A percentile compares a stretch with the other conserved stretches of the same genome.
Conservation (phyloP, 2,329 filamentous ascomycete genomes). For the Diplodia sapinea region DNA sequence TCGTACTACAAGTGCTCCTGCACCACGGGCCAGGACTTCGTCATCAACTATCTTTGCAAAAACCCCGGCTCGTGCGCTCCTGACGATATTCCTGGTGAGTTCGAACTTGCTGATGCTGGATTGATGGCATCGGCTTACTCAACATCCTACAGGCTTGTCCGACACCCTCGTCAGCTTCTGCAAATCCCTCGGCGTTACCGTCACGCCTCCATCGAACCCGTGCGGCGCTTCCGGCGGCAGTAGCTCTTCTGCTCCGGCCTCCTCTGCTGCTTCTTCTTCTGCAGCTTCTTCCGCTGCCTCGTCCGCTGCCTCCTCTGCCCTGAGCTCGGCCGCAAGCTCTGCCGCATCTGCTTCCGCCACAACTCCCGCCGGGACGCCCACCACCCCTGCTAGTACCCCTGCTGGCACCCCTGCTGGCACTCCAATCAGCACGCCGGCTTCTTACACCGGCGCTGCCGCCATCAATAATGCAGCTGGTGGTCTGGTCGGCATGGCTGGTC, state of each 20-base stretch:
- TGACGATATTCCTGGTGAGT: constrained; percentile 16
- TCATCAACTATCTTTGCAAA: constrained; percentile 20
- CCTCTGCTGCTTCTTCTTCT: background rate
- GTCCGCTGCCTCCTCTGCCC: background rate
- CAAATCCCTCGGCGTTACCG: constrained; percentile 24
- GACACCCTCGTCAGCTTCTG: constrained; percentile 26
- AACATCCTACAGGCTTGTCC: background rate
- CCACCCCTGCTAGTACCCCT: background rate
- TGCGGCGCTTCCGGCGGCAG: constrained; percentile 16
- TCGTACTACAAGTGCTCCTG: constrained; percentile 31
- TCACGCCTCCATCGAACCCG: constrained; percentile 17
- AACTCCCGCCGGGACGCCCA: background rate
- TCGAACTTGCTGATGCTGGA: background rate
- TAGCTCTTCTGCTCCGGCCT: constrained; percentile 4
- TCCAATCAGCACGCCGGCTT: constrained; percentile 27
- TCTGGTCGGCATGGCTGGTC: constrained; percentile 41
- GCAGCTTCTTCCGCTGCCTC: background rate
- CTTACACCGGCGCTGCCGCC: constrained; percentile 43
- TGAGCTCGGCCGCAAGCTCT: background rate
- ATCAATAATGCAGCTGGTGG: constrained; percentile 35
- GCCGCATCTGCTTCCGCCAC: background rate
- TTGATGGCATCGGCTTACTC: background rate
- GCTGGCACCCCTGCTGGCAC: constrained; percentile 30
- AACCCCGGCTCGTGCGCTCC: constrained; percentile 20
- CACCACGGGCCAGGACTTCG: constrained; percentile 19